Evolutionary conservation across 23 red algal genomes (phyloP).

Genomic region (Gracilaria vermiculophylla): DNA sequence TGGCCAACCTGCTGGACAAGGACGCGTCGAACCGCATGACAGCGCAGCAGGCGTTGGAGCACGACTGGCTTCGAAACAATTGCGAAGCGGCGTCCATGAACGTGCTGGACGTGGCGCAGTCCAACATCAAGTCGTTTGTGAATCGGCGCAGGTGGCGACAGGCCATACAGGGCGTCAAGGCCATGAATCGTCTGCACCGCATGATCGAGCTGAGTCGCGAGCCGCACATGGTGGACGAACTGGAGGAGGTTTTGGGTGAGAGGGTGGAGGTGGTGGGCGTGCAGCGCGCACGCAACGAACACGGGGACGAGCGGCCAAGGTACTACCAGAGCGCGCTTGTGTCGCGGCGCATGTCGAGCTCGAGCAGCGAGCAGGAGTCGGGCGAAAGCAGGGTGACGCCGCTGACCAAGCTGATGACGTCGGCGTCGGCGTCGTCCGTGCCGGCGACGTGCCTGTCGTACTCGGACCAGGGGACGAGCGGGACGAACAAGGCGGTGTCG

Average conservation of each 20-base stretch:
- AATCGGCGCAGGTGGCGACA: constrained; percentile 58
- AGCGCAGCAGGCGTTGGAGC: constrained; percentile 72
- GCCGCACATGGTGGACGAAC: constrained; percentile 3
- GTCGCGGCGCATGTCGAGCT: constrained; percentile 25
- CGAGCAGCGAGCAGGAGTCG: constrained; percentile 41
- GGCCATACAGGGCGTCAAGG: constrained; percentile 73
- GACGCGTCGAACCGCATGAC: constrained; percentile 80
- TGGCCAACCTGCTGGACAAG: constrained; percentile 62
- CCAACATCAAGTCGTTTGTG: constrained; percentile 62
- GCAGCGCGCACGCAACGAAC: not conserved
- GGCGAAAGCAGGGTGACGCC: not conserved
- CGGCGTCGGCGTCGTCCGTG: not conserved
- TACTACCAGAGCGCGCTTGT: not conserved
- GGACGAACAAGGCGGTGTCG: not conserved
- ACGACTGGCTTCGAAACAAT: constrained; percentile 69
- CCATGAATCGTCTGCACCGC: constrained; percentile 63
- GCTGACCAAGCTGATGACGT: not conserved
- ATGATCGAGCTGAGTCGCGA: constrained; percentile 52
- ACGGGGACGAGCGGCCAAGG: not conserved
- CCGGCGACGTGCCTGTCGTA: not conserved
- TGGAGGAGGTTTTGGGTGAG: constrained; percentile 35
- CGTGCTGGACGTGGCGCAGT: constrained; percentile 59
- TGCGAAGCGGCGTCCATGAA: constrained; percentile 52
- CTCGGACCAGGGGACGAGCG: constrained; percentile 5
- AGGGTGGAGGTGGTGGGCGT: constrained; percentile 17